Base-by-base conservation (phyloP, 495 filamentous ascomycete genomes). In the Neurospora pannonica region DNA sequence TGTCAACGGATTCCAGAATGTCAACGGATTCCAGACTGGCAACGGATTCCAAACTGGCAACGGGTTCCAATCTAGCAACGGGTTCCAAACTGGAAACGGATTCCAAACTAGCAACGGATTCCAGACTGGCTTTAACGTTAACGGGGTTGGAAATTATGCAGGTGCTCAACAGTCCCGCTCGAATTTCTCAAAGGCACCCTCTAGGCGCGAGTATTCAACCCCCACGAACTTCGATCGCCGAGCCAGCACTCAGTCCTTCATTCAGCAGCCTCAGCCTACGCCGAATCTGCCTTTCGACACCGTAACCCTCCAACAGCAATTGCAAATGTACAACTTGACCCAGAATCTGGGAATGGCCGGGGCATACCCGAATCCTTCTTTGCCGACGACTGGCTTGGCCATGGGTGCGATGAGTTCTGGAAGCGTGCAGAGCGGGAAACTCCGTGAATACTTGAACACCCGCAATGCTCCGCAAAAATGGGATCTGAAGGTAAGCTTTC, bases 401-500 rank as follows among this genome's bases (percentile, higher is more conserved):
- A 67, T 67, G 54, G 28, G 7, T 19, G 24, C 28, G 28, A 67
- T 67, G 54, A 19, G 28, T 31, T 67, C 31, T 4, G 87, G 93
- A 71, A 97, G 94, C 79, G 79, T 85, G 31, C 84, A 95, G 4
- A 84, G 98, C 3, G 90, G 94, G 70, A 93, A 97, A 28, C 97
- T 97, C 81, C 89, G 91, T 13, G 85, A 87, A 6, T 92, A 90
- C 76, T 87, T 86, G 71, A 97, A 94, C 78, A 90, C 90, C 0
- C 94, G 87, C 81, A 95, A 91, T 36, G 54, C 31, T 3, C 54
- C 15, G 54, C 24, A 67, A 4, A 67, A 67, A 28, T 97, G 90
- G 75, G 94, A 97, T 78, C 85, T 98, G 3, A 97, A 94, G 87
- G 92, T 93, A 82, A 73, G 82, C 73, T 6, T 70, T n/a, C 37